These are phyloP conservation scores for Juglanconis oblonga DNA, from an alignment of 2,329 filamentous ascomycete genomes.

Conservation along the genomic window DNA sequence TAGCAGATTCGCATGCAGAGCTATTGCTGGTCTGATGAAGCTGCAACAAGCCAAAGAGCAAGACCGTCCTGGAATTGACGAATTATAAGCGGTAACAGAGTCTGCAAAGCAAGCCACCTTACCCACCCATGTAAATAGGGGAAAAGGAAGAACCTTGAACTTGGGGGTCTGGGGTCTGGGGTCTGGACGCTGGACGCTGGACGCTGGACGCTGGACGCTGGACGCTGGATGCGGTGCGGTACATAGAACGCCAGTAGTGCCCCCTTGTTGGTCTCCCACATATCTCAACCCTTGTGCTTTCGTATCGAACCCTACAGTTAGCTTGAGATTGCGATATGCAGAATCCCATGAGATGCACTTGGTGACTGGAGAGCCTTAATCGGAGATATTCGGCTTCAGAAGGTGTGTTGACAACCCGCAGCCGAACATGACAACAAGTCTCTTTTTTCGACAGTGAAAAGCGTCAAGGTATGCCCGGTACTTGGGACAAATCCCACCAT, in stretches of 20 bases:
- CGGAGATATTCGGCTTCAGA: neutral
- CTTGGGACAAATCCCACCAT: constrained; percentile 3
- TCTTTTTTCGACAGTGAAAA: neutral
- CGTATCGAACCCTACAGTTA: too few species aligned
- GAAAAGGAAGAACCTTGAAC: neutral
- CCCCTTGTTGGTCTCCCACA: neutral
- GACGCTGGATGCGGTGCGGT: too few species aligned
- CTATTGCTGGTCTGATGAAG: neutral
- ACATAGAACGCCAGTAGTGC: too few species aligned
- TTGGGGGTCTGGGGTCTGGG: too few species aligned
- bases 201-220: too few species aligned
- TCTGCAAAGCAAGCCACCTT: constrained; percentile 7
- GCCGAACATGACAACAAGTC: neutral
- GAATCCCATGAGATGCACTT: neutral
- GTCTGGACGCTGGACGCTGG: neutral
- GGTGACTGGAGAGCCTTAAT: neutral
- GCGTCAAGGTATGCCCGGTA: constrained; percentile 12
- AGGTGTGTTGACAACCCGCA: neutral
- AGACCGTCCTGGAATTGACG: constrained; percentile 8
- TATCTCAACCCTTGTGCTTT: neutral
- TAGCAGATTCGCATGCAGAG: neutral
- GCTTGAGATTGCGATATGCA: neutral
- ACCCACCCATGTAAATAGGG: neutral
- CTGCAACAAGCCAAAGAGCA: neutral
- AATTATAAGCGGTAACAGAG: constrained; percentile 8